Base-by-base conservation (phyloP, 208 protist genomes). In the Acanthamoeba castellanii region DNA sequence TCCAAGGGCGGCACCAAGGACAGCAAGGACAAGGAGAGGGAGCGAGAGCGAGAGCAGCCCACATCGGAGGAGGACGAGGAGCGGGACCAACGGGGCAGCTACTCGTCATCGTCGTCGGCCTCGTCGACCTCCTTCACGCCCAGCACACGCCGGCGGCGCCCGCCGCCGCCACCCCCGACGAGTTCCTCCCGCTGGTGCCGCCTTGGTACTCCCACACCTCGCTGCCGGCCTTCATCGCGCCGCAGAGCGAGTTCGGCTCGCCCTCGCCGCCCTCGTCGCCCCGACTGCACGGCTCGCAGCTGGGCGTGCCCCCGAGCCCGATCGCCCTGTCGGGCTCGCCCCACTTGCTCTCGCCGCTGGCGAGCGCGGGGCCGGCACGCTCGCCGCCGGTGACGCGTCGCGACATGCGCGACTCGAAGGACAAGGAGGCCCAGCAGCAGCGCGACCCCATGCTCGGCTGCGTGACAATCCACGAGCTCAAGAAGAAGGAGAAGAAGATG, bases 401-500 rank as follows among this genome's bases (percentile, higher is more conserved):
- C 16, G 78, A 87, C 45, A 87, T 87, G 78, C 78, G 78, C 78
- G 78, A 87, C 3, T 61, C 78, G 22, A 87, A 87, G 78, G 78
- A 87, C 14, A 87, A 87, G 78, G 78, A 87, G 47, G 18, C 11
- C 18, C n/a, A n/a, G n/a, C 78, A 87, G 18, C 42, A 52, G n/a
- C 78, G 78, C 78, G 78, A 87, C 61, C 16, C 78, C 45, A 87
- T 87, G 78, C 78, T 87, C 8, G 78, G 78, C 7, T 87, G 78
- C 50, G 78, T 87, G 42, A 87, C 78, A n/a, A 87, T 87, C 9
- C 78, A 87, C 50, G 78, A 87, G 50, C 78, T 87, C 47, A 87
- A 87, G 78, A 87, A 87, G 22, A 87, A 87, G 50, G 78, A 87
- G 32, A 92, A 92, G 87, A 92, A 92, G 25, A 8, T 92, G 57